Conservation (phyloP, 345 rosid genomes). For the Lumnitzera racemosa region DNA sequence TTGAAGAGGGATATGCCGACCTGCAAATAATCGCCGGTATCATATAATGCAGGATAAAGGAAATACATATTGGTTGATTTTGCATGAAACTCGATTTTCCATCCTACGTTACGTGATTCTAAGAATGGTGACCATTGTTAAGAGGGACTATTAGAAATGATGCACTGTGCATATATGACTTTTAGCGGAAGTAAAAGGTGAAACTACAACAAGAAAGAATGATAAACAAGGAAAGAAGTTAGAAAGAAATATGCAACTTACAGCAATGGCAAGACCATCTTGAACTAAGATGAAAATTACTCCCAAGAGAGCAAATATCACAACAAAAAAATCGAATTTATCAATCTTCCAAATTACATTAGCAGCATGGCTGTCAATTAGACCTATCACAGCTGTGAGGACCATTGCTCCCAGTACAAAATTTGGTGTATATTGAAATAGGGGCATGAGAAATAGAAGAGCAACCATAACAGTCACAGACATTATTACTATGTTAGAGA, state of each 20-base stretch:
- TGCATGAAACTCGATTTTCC: not conserved
- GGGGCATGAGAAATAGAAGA: slow-evolving; percentile 84
- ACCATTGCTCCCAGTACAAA: slow-evolving; percentile 88
- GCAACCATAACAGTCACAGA: slow-evolving; percentile 92
- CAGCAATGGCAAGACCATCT: slow-evolving; percentile 80
- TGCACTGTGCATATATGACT: too few species aligned
- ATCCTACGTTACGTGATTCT: not conserved
- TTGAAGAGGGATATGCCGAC: slow-evolving; percentile 79
- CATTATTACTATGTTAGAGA: slow-evolving; percentile 79
- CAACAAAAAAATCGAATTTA: slow-evolving; percentile 78
- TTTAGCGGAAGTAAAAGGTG: too few species aligned
- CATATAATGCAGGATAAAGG: too few species aligned
- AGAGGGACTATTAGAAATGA: too few species aligned
- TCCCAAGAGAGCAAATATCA: slow-evolving; percentile 78
- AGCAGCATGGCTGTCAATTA: slow-evolving; percentile 85
- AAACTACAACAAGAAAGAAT: too few species aligned
- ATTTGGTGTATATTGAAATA: slow-evolving; percentile 91
- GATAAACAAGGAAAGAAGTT: not conserved
- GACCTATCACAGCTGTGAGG: slow-evolving; percentile 82
- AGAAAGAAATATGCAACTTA: slow-evolving; percentile 20
- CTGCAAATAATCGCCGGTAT: slow-evolving; percentile 17
- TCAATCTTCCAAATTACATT: slow-evolving; percentile 72
- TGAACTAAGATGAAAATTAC: slow-evolving; percentile 81
- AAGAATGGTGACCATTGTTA: too few species aligned
- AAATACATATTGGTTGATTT: not conserved